Conservation (phyloP, 257 asterid genomes). For the Rehmannia glutinosa region DNA sequence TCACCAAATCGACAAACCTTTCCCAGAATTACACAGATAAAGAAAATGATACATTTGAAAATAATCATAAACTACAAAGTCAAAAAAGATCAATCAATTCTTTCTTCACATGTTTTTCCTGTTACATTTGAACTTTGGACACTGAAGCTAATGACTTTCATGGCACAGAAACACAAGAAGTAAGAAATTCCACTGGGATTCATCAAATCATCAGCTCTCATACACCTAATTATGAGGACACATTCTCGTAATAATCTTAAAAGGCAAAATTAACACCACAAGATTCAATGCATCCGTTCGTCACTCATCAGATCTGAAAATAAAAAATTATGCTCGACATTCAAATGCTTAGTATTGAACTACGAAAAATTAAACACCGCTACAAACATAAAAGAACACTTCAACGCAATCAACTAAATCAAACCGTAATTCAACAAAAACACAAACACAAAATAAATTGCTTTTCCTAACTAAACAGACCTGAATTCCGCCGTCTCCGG, state of each 20-base stretch:
- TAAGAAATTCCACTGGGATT: conserved; percentile 5
- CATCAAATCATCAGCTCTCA: conserved; percentile 5
- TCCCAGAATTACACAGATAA: background rate
- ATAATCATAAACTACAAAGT: background rate
- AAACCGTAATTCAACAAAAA: conserved; percentile 1
- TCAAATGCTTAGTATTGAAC: background rate
- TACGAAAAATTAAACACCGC: conserved; percentile 7
- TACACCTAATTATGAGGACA: background rate
- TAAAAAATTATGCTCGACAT: background rate
- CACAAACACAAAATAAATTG: background rate
- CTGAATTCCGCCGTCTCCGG: conserved; percentile 83
- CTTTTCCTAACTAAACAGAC: conserved; percentile 21
- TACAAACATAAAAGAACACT: background rate
- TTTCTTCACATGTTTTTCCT: background rate
- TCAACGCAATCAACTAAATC: background rate
- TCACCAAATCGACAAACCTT: background rate
- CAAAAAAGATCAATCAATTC: background rate
- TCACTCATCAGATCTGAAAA: conserved; percentile 23
- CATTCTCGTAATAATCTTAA: background rate
- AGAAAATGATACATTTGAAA: background rate
- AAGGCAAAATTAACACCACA: background rate
- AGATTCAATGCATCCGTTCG: background rate
- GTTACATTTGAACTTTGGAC: too few species aligned
- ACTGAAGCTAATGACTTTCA: background rate
- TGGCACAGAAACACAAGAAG: background rate